Percentiles rank a stretch among this genome's conserved stretches.
Evolutionary conservation across 2,329 filamentous ascomycete genomes (phyloP).

Genomic region (Epichloe coenophiala): DNA sequence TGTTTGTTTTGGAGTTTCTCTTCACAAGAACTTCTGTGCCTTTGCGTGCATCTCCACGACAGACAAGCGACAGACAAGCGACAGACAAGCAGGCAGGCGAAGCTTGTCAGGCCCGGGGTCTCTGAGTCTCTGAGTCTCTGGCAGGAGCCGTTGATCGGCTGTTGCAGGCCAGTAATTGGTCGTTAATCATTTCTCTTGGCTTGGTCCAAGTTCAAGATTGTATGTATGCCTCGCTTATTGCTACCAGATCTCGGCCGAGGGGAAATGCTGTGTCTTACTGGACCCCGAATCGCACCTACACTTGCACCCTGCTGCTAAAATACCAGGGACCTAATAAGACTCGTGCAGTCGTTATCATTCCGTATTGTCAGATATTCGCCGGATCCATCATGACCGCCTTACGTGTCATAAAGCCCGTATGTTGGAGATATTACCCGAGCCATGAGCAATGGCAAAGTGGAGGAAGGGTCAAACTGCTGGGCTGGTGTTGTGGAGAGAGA

Average conservation of each 20-base stretch:
- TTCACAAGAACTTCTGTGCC: background rate
- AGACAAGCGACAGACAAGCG: background rate
- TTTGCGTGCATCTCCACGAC: background rate
- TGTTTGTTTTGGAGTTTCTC: background rate
- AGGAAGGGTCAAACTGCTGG: background rate
- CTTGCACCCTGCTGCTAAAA: background rate
- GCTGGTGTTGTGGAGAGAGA: background rate
- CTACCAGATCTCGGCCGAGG: slow-evolving; percentile 7
- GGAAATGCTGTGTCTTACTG: background rate
- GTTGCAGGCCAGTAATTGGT: background rate
- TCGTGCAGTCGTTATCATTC: background rate
- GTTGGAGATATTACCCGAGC: background rate
- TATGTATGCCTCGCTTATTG: background rate
- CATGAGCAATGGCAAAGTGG: background rate
- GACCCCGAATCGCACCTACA: background rate
- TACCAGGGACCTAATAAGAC: background rate
- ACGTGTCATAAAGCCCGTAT: background rate
- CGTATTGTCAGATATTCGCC: background rate
- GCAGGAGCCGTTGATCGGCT: background rate
- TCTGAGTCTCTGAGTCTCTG: too few relatives aligned
- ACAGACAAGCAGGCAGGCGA: background rate
- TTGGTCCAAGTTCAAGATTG: background rate
- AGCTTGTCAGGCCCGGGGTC: background rate
- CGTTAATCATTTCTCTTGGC: background rate
- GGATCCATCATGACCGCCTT: background rate